Evolutionary conservation across 495 filamentous ascomycete species (phyloP).

Genomic region (Friedmanniomyces simplex): DNA sequence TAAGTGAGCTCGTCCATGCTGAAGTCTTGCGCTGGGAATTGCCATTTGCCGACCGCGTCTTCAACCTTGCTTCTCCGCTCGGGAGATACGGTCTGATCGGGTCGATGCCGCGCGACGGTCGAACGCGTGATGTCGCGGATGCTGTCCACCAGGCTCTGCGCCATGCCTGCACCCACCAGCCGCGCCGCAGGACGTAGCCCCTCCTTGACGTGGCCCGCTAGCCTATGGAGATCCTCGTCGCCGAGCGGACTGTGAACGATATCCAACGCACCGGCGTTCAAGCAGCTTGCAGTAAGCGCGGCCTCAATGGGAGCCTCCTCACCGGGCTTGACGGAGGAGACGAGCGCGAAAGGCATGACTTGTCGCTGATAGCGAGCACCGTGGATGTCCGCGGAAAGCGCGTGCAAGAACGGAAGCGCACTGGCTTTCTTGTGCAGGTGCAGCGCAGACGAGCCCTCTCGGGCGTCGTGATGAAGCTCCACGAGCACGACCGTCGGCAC

Average conservation of each 20-base stretch:
- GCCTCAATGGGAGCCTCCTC: not conserved
- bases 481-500: constrained; percentile 14
- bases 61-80: constrained; percentile 54
- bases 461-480: constrained; percentile 5
- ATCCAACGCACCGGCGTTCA: constrained; percentile 79
- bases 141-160: constrained; percentile 79
- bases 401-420: constrained; percentile 5
- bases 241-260: constrained; percentile 70
- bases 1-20: constrained; percentile 79
- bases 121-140: constrained; percentile 64
- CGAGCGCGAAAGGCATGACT: constrained; percentile 17
- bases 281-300: constrained; percentile 33
- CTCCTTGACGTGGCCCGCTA: constrained; percentile 72
- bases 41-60: constrained; percentile 65
- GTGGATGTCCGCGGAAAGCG: constrained; percentile 11
- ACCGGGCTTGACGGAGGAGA: not conserved
- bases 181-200: constrained; percentile 79
- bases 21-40: constrained; percentile 80
- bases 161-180: constrained; percentile 84
- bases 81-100: constrained; percentile 39
- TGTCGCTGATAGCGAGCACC: constrained; percentile 17
- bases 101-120: constrained; percentile 17
- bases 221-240: constrained; percentile 54
- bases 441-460: not conserved
- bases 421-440: not conserved